Conservation (phyloP, 2,329 filamentous ascomycete species). For the Thielaviopsis cerberus region DNA sequence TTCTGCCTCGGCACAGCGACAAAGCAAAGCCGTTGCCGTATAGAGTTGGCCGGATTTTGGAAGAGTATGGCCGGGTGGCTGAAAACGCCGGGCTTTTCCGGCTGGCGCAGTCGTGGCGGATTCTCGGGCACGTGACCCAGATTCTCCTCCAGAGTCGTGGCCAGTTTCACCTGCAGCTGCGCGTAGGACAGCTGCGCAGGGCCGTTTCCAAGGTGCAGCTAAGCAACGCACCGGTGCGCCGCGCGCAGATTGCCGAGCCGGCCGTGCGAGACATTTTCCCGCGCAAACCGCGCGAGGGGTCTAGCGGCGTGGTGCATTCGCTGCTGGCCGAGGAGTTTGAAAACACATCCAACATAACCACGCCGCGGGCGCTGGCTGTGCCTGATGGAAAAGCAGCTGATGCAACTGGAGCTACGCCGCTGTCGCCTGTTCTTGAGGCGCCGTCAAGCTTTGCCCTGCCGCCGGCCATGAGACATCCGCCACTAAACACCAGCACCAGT, state of each 20-base stretch:
- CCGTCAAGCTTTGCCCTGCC: conserved; percentile 31
- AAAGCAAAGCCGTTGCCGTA: conserved; percentile 24
- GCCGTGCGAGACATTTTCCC: background rate
- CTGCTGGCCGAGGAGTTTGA: conserved; percentile 38
- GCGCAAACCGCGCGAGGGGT: background rate
- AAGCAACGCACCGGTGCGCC: background rate
- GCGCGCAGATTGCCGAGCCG: background rate
- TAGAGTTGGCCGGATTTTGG: conserved; percentile 32
- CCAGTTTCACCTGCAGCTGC: conserved; percentile 35
- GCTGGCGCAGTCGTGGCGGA: conserved; percentile 45
- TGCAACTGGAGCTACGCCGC: conserved; percentile 18
- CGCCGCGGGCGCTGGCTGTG: conserved; percentile 37
- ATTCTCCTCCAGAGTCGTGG: conserved; percentile 36
- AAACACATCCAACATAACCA: conserved; percentile 44
- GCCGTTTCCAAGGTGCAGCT: conserved; percentile 9
- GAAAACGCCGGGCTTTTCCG: conserved; percentile 38
- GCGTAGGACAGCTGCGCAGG: conserved; percentile 15
- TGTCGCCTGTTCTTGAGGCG: conserved; percentile 30
- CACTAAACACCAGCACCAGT: conserved; percentile 19
- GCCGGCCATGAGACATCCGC: conserved; percentile 24
- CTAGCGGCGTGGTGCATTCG: conserved; percentile 21
- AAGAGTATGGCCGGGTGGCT: conserved; percentile 38
- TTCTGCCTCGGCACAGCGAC: conserved; percentile 23
- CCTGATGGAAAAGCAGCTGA: conserved; percentile 19
- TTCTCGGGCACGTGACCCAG: conserved; percentile 36